Conservation (phyloP, 208 protist genomes). For the Angomonas ambiguus region DNA sequence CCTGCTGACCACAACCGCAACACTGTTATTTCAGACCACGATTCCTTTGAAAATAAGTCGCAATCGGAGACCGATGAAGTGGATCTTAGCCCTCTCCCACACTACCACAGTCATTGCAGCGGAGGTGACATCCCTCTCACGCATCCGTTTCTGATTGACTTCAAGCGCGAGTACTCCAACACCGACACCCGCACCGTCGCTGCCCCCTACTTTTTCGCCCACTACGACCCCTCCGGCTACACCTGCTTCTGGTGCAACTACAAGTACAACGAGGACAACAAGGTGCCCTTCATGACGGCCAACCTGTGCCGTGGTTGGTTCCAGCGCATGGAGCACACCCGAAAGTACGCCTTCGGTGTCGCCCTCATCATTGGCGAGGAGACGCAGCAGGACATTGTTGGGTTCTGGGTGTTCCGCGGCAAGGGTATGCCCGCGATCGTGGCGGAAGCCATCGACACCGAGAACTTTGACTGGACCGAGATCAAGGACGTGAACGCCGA, state of each 20-base stretch:
- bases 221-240: slow-evolving; percentile 47
- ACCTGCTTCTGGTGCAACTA: slow-evolving; percentile 30
- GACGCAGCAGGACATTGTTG: slow-evolving; percentile 63
- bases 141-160: background rate
- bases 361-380: slow-evolving; percentile 79
- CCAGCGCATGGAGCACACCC: slow-evolving; percentile 81
- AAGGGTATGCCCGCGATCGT: slow-evolving; percentile 80
- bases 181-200: slow-evolving; percentile 11
- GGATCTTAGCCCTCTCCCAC: no score
- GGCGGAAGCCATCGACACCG: slow-evolving; percentile 66
- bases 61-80: no score
- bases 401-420: slow-evolving; percentile 76
- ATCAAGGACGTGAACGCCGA: slow-evolving; percentile 60
- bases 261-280: slow-evolving; percentile 84
- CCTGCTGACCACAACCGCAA: no score
- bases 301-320: slow-evolving; percentile 81
- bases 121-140: background rate
- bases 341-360: slow-evolving; percentile 80
- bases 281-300: slow-evolving; percentile 82
- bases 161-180: background rate
- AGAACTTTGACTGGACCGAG: slow-evolving; percentile 73
- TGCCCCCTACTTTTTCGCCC: background rate
- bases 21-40: no score
- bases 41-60: no score
- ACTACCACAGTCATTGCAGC: no score